Percentiles rank a stretch among this genome's conserved stretches.
phyloP scores from a whole-genome alignment of 2,329 filamentous ascomycete species.

The Cladosporium sp. region DNA sequence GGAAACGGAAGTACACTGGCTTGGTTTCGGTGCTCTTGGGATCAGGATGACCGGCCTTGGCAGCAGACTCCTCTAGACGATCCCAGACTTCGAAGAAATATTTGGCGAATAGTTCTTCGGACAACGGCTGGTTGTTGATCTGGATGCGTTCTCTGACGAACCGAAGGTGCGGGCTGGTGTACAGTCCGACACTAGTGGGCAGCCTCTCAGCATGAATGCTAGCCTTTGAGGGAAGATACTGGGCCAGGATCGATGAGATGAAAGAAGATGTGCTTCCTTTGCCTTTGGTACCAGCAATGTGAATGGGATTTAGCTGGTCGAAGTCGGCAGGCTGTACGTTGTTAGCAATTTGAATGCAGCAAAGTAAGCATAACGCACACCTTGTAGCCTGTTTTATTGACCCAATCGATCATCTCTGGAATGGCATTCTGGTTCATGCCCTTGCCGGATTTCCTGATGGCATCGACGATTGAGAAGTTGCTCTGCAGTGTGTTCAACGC shows the following conservation, averaged over 20 bases:
- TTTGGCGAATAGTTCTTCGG: conserved; percentile 62
- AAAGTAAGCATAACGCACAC: conserved; percentile 41
- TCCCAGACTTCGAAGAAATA: conserved; percentile 89
- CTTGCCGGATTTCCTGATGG: conserved; percentile 68
- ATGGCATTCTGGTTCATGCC: conserved; percentile 70
- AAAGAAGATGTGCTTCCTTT: conserved; percentile 88
- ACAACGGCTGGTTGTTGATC: conserved; percentile 68
- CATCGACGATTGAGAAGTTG: conserved; percentile 73
- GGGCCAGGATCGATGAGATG: conserved; percentile 69
- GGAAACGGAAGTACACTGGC: conserved; percentile 86
- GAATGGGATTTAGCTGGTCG: conserved; percentile 60
- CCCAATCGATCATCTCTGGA: conserved; percentile 77
- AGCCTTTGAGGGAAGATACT: conserved; percentile 47
- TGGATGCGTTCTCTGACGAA: conserved; percentile 80
- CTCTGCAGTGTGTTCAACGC: conserved; percentile 73
- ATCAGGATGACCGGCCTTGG: conserved; percentile 44
- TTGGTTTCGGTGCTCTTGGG: conserved; percentile 57
- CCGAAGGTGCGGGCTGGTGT: conserved; percentile 80
- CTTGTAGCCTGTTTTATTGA: conserved; percentile 68
- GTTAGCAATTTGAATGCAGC: conserved; percentile 12
- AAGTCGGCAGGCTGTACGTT: conserved; percentile 54
- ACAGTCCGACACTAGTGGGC: conserved; percentile 58
- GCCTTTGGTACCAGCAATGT: conserved; percentile 90
- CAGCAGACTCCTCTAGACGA: conserved; percentile 50
- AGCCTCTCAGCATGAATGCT: conserved; percentile 28